These are phyloP conservation scores for Rhizoctonia solani DNA, from an alignment of 1,284 basidiomycete species.

Conservation along the genomic window DNA sequence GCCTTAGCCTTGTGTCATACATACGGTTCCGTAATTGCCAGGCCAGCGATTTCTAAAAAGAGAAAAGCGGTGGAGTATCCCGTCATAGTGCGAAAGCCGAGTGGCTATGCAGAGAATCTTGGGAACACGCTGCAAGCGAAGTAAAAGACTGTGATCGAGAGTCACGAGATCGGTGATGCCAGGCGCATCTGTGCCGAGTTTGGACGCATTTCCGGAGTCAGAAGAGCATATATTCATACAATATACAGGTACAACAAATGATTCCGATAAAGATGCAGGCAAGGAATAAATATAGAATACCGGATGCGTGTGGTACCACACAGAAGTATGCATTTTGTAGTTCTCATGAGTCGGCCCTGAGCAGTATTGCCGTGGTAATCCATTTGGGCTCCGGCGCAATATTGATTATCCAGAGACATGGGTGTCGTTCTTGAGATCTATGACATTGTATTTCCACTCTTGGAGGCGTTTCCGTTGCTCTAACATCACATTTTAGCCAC, in stretches of 20 bases:
- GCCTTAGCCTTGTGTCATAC: slow-evolving; percentile 6
- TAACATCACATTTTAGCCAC: neutral
- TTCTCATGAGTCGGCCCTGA: neutral
- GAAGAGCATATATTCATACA: slow-evolving; percentile 16
- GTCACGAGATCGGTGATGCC: neutral
- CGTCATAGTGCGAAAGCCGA: slow-evolving; percentile 19
- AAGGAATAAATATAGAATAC: slow-evolving; percentile 19
- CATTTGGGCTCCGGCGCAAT: neutral
- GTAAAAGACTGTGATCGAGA: neutral
- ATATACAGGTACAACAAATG: slow-evolving; percentile 19
- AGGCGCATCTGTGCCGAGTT: neutral
- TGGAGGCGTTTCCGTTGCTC: slow-evolving; percentile 36
- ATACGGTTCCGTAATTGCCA: slow-evolving; percentile 18
- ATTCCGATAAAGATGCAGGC: slow-evolving; percentile 6
- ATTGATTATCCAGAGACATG: slow-evolving; percentile 25
- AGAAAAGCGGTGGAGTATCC: slow-evolving; percentile 14
- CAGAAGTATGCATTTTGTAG: neutral
- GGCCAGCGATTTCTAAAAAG: neutral
- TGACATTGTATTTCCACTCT: slow-evolving; percentile 38
- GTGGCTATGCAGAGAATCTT: slow-evolving; percentile 13
- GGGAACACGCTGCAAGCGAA: slow-evolving; percentile 30
- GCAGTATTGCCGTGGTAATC: slow-evolving; percentile 1
- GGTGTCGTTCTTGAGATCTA: slow-evolving; percentile 27
- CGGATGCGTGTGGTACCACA: neutral
- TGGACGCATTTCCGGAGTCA: slow-evolving; percentile 12